Base-by-base conservation (phyloP, 2,329 filamentous ascomycete species). In the Ophiobolus disseminans region DNA sequence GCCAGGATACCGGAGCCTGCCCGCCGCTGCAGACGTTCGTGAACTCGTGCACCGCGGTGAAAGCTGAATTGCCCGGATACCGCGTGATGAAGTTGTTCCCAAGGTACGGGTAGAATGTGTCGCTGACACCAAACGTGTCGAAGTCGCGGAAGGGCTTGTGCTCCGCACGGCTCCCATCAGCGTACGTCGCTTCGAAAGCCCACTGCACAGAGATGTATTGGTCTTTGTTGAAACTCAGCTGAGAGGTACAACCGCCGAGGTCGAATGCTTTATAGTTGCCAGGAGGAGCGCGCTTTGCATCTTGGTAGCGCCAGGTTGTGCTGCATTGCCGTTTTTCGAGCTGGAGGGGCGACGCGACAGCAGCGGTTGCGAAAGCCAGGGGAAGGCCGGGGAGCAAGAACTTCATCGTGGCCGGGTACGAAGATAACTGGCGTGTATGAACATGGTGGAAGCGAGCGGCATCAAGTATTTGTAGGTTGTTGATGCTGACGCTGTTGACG, bases 21-120 rank as follows among this genome's bases (percentile, higher is more conserved):
- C 45, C 48, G 26, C 28, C 28, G 17, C 48, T 48, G 8, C 48
- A 52, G 10, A 52, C 45, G n/a, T 30, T 48, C 13, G 31, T 30
- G 20, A 52, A 52, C n/a, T 52, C 48, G 17, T 48, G 48, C 26
- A 52, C 45, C 16, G 45, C 48, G 2, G 48, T 48, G 30, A 52
- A 52, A 3, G 48, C 45, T 2, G 44, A 52, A 17, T 36, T 52
- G 1, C 40, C 48, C 4, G 48, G 44, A 22, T 35, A 48, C 9
- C 31, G 14, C 0, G 45, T 52, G 21, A 52, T 21, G 39, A 48
- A 48, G 21, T 52, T 52, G 26, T 42, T 52, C 13, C 45, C 48
- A 8, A 36, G 31, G 21, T 44, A 42, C 5, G 44, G 48, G 22
- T 52, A 52, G 19, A 43, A 40, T 2, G 45, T 25, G 13, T 52